Evolutionary conservation across 306 rosid genomes (phyloP).

Genomic region (Lathyrus aphaca): DNA sequence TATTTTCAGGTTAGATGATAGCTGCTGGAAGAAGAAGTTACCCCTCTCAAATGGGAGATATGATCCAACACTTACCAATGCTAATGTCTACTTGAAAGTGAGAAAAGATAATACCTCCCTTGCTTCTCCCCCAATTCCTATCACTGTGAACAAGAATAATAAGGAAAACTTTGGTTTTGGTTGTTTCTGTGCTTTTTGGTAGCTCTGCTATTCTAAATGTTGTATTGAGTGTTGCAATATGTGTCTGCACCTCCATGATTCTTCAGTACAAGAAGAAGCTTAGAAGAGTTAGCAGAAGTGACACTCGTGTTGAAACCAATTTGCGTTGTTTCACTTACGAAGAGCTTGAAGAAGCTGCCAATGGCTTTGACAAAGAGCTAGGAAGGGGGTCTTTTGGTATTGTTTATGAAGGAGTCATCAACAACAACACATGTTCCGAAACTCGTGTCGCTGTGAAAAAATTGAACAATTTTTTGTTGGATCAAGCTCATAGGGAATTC

Average conservation of each 20-base stretch:
- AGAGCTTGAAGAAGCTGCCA: conserved; percentile 46
- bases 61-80: conserved; percentile 27
- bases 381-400: conserved; percentile 1
- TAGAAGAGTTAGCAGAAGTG: conserved; percentile 10
- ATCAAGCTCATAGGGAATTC: conserved; percentile 52
- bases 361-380: conserved; percentile 22
- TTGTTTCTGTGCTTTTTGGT: conserved; percentile 47
- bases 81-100: conserved; percentile 44
- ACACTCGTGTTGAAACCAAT: conserved; percentile 23
- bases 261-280: conserved; percentile 29
- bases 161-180: conserved; percentile 31
- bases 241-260: conserved; percentile 25
- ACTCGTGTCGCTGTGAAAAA: conserved; percentile 48
- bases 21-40: conserved; percentile 52
- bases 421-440: background rate
- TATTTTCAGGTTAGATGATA: conserved; percentile 21
- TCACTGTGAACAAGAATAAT: conserved; percentile 26
- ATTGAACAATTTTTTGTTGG: conserved; percentile 40
- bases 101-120: conserved; percentile 43
- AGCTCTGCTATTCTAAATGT: conserved; percentile 47
- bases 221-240: conserved; percentile 18
- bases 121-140: conserved; percentile 16
- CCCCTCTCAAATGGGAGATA: conserved; percentile 56
- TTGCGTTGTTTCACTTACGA: conserved; percentile 42
- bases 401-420: conserved; percentile 47